A percentile compares a stretch with the other conserved stretches of the same genome.
These are phyloP conservation scores for Aspergillus chevalieri DNA, from an alignment of 2,329 filamentous ascomycete species.

Conservation along the genomic window DNA sequence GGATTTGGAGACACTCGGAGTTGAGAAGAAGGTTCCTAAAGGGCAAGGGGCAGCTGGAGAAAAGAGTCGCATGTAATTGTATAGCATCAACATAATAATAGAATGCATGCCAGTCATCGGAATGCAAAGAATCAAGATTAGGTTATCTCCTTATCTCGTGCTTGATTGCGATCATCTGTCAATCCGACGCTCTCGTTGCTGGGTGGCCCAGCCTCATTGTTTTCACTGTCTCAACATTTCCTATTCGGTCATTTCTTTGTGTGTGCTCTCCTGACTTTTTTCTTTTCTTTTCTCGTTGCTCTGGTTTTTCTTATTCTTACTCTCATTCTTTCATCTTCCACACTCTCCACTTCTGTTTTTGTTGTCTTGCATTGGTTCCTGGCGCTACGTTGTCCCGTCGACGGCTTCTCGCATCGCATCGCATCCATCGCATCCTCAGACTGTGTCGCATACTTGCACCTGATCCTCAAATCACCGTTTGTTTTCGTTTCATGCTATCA, in stretches of 20 bases:
- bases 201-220: too few species aligned
- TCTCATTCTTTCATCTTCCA: neutral
- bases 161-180: too few species aligned
- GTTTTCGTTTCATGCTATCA: neutral
- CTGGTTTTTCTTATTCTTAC: neutral
- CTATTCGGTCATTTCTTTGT: neutral
- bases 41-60: constrained; percentile 42
- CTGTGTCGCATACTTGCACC: too few species aligned
- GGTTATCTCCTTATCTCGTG: too few species aligned
- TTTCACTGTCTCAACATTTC: too few species aligned
- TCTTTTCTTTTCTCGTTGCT: neutral
- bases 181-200: too few species aligned
- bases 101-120: too few species aligned
- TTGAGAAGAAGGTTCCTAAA: constrained; percentile 69
- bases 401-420: neutral
- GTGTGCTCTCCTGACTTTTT: constrained; percentile 9
- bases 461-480: neutral
- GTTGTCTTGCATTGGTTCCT: neutral
- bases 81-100: too few species aligned
- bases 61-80: constrained; percentile 24
- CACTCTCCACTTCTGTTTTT: neutral
- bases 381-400: neutral
- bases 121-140: too few species aligned
- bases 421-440: too few species aligned
- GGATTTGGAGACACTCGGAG: constrained; percentile 73